Base-by-base conservation (phyloP, 2,329 filamentous ascomycete species). In the Ilyonectria destructans region DNA sequence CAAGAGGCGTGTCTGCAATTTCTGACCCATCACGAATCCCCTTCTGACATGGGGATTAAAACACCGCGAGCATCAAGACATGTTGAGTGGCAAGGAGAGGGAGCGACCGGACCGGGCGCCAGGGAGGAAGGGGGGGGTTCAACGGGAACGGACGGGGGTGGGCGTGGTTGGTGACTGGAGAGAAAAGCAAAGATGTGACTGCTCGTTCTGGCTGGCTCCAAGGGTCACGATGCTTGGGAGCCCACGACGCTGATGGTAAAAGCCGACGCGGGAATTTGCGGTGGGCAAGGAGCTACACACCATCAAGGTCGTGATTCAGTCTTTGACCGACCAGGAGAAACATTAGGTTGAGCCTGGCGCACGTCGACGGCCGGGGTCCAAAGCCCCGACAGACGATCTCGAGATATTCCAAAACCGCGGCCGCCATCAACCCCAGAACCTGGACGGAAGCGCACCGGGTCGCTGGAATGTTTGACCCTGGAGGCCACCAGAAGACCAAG, bases 181-280 rank as follows among this genome's bases (percentile, higher is more conserved):
- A 69, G 68, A 73, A 76, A 72, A 76, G 74, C 69, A 73, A 75
- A 65, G 65, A 65, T 74, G 52, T 73, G 71, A 70, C 65, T 69
- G 62, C 69, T 75, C 67, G 66, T 71, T 71, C 66, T 71, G 49
- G 31, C 55, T 46, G 48, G 21, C 19, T 51, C 15, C 37, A 62
- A 62, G 58, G 69, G 68, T 68, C 69, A 68, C 54, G 54, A 68
- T 54, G 55, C 59, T 65, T 65, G 65, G 52, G 65, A 73, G 46
- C 61, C 68, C 54, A 56, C 65, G 62, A 61, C 33, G 51, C 58
- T 61, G 61, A 60, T 66, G n/a, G 70, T 67, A 48, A 49, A 45
- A 23, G 56, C 51, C 48, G 35, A 58, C 61, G 58, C 67, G 58
- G 65, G 65, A 65, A 68, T 70, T 68, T 56, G 45, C 52, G 12